Evolutionary conservation across 148 eudicot species (phyloP).

Genomic region (Chenopodium album): DNA sequence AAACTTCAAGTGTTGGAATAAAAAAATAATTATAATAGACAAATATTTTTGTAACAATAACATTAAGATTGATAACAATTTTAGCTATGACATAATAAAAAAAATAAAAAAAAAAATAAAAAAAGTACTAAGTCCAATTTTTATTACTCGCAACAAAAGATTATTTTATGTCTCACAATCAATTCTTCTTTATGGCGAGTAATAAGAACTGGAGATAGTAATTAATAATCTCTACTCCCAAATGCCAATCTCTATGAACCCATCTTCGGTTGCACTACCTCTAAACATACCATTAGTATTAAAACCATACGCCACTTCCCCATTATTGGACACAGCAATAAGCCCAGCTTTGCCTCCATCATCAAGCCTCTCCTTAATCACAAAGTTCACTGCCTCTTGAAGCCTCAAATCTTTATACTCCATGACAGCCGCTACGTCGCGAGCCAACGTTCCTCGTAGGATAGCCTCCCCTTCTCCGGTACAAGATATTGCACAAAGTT

Average conservation of each 20-base stretch:
- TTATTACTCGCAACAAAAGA: too few species aligned
- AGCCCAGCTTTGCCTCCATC: conserved; percentile 80
- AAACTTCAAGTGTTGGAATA: too few species aligned
- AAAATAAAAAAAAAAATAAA: too few species aligned
- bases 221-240: conserved; percentile 39
- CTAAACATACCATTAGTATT: conserved; percentile 83
- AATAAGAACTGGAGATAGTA: too few species aligned
- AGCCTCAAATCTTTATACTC: conserved; percentile 76
- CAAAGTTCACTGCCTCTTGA: conserved; percentile 86
- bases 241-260: conserved; percentile 75
- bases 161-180: too few species aligned
- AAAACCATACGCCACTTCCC: conserved; percentile 82
- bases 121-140: too few species aligned
- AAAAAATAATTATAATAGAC: too few species aligned
- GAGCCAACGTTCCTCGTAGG: conserved; percentile 70
- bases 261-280: conserved; percentile 79
- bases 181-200: too few species aligned
- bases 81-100: too few species aligned
- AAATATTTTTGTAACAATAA: too few species aligned
- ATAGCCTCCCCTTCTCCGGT: conserved; percentile 96
- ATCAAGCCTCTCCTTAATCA: conserved; percentile 65
- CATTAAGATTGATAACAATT: too few species aligned
- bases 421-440: conserved; percentile 92
- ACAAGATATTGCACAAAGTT: conserved; percentile 76
- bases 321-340: conserved; percentile 67